Evolutionary conservation across 495 filamentous ascomycete genomes (phyloP).

Genomic region (Xanthoparmelia taractica): DNA sequence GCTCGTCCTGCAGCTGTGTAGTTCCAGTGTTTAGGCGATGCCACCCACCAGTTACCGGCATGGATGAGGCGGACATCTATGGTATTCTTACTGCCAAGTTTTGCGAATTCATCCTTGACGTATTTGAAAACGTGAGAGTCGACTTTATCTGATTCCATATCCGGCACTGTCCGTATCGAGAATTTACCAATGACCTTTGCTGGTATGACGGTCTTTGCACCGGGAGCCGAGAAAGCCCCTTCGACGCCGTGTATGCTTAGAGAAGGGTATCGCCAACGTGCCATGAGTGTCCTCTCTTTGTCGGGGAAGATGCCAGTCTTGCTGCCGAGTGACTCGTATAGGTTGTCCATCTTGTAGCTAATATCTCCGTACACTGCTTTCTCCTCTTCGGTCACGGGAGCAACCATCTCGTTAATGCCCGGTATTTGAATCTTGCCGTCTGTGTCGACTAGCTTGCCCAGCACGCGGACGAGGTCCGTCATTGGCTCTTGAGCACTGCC

Average conservation of each 20-base stretch:
- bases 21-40: conserved; percentile 96
- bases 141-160: conserved; percentile 90
- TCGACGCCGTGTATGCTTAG: conserved; percentile 95
- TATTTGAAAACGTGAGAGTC: conserved; percentile 75
- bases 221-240: conserved; percentile 86
- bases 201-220: conserved; percentile 97
- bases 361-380: conserved; percentile 75
- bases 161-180: conserved; percentile 90
- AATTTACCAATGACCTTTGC: conserved; percentile 98
- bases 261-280: conserved; percentile 86
- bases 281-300: conserved; percentile 88
- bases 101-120: conserved; percentile 69
- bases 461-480: conserved; percentile 81
- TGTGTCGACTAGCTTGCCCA: conserved; percentile 76
- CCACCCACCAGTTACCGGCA: conserved; percentile 96
- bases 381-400: conserved; percentile 78
- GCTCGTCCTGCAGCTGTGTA: conserved; percentile 89
- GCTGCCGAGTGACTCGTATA: conserved; percentile 83
- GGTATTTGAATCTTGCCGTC: conserved; percentile 84
- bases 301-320: conserved; percentile 74
- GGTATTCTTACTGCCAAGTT: conserved; percentile 83
- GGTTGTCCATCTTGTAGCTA: conserved; percentile 88
- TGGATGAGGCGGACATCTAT: conserved; percentile 74
- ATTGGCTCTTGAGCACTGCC: conserved; percentile 95
- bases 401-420: conserved; percentile 85